Conservation (phyloP, 139 green algal species). For the Chlamydomonas urium region DNA sequence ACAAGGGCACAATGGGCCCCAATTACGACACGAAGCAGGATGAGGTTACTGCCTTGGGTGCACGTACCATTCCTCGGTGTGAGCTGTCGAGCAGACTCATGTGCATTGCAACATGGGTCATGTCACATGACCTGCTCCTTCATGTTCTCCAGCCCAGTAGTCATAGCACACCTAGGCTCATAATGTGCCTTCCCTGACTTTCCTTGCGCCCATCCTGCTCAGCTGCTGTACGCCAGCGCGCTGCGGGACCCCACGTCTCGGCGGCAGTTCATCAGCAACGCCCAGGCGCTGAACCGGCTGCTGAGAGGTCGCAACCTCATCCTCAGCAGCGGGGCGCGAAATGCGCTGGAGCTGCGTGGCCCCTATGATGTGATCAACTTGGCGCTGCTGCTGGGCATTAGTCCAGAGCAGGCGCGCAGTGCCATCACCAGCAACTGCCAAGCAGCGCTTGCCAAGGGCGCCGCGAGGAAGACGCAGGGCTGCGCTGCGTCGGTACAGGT, state of each 20-base stretch:
- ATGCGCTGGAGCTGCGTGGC: conserved; percentile 52
- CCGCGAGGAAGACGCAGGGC: conserved; percentile 10
- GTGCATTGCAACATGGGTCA: no score
- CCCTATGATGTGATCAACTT: conserved; percentile 61
- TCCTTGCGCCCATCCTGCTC: no score
- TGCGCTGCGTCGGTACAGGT: not conserved
- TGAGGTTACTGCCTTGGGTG: no score
- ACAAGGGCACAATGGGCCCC: no score
- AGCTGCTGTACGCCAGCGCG: conserved; percentile 41
- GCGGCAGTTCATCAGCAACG: conserved; percentile 54
- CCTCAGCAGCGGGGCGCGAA: conserved; percentile 49
- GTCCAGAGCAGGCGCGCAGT: conserved; percentile 40
- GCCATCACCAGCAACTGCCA: conserved; percentile 21
- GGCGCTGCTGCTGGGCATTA: conserved; percentile 52
- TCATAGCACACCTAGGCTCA: no score
- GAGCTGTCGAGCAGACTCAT: no score
- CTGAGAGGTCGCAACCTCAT: conserved; percentile 17
- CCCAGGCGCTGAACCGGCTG: conserved; percentile 32
- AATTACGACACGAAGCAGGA: no score
- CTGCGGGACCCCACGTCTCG: conserved; percentile 35
- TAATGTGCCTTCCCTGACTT: no score
- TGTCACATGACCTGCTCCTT: no score
- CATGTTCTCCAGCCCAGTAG: no score
- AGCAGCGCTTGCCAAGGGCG: conserved; percentile 17
- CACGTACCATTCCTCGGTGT: no score